Evolutionary conservation across 768 basidiomycete species (phyloP).

Genomic region (Dentipellis fragilis): DNA sequence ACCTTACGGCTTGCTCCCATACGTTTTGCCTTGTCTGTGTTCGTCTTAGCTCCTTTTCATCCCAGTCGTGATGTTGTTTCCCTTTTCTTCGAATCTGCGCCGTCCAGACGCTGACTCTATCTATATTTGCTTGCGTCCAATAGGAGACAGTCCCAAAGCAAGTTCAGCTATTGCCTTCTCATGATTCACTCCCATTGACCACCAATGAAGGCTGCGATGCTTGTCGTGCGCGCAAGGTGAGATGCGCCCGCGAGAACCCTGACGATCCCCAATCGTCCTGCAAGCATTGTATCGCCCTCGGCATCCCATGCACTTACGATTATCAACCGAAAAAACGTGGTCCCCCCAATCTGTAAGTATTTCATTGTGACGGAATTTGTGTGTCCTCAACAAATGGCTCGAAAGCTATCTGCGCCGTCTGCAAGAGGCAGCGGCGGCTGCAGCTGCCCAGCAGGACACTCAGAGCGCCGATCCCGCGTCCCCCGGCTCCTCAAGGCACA

Average conservation of each 20-base stretch:
- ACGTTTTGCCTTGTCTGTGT: not conserved
- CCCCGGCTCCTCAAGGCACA: conserved; percentile 8
- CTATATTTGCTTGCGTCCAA: conserved; percentile 21
- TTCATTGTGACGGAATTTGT: not conserved
- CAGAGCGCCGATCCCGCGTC: conserved; percentile 20
- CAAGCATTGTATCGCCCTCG: conserved; percentile 80
- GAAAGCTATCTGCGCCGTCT: conserved; percentile 66
- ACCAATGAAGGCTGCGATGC: conserved; percentile 64
- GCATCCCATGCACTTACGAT: conserved; percentile 81
- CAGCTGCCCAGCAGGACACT: conserved; percentile 30
- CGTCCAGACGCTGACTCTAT: conserved; percentile 18
- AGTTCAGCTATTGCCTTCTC: conserved; percentile 21
- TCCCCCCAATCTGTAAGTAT: conserved; percentile 76
- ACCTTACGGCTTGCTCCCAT: conserved; percentile 14
- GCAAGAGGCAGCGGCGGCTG: conserved; percentile 61
- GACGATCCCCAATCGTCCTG: conserved; percentile 71
- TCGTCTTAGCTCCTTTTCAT: not conserved
- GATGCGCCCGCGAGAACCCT: conserved; percentile 71
- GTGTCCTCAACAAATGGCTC: conserved; percentile 8
- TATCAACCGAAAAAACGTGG: conserved; percentile 93
- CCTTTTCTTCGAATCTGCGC: conserved; percentile 18
- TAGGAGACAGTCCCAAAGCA: conserved; percentile 83
- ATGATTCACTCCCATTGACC: conserved; percentile 17
- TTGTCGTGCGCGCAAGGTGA: conserved; percentile 78
- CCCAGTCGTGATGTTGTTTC: conserved; percentile 24